A percentile compares a stretch with the other conserved stretches of the same genome.
Conservation (phyloP, 2,329 filamentous ascomycete species). For the Botrytis sinoallii region DNA sequence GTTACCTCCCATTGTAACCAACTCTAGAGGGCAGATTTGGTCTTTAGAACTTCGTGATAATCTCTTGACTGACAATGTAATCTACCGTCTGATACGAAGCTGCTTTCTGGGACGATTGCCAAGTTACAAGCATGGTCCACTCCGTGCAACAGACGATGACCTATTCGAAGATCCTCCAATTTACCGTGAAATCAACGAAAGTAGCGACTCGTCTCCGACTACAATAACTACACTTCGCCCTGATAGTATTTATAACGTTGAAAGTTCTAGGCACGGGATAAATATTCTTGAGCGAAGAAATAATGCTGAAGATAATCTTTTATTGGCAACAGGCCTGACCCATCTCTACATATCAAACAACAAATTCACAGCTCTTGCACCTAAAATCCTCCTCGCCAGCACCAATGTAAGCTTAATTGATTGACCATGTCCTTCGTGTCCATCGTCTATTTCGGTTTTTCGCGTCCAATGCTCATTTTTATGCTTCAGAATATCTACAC, state of each 20-base stretch:
- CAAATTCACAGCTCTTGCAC: conserved; percentile 44
- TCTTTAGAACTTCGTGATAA: conserved; percentile 56
- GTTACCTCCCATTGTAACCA: conserved; percentile 38
- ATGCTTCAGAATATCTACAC: neutral
- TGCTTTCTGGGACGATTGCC: conserved; percentile 5
- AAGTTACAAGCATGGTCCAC: neutral
- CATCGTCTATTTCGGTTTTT: neutral
- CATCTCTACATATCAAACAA: conserved; percentile 55
- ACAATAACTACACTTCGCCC: neutral
- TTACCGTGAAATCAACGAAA: neutral
- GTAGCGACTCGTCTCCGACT: neutral
- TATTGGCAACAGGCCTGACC: conserved; percentile 44
- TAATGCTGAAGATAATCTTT: conserved; percentile 43
- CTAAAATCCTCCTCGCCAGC: conserved; percentile 44
- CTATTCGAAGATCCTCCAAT: conserved; percentile 34
- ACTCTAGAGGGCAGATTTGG: conserved; percentile 47
- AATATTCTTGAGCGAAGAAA: conserved; percentile 37
- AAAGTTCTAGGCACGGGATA: neutral
- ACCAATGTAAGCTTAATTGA: conserved; percentile 35
- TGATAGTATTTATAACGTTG: neutral
- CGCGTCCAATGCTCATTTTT: neutral
- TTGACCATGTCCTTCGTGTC: neutral
- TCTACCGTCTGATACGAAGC: conserved; percentile 39
- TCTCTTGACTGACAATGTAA: conserved; percentile 46
- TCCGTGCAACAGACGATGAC: conserved; percentile 38